Evolutionary conservation across 495 filamentous ascomycete genomes (phyloP).

Genomic region (Letharia lupina): DNA sequence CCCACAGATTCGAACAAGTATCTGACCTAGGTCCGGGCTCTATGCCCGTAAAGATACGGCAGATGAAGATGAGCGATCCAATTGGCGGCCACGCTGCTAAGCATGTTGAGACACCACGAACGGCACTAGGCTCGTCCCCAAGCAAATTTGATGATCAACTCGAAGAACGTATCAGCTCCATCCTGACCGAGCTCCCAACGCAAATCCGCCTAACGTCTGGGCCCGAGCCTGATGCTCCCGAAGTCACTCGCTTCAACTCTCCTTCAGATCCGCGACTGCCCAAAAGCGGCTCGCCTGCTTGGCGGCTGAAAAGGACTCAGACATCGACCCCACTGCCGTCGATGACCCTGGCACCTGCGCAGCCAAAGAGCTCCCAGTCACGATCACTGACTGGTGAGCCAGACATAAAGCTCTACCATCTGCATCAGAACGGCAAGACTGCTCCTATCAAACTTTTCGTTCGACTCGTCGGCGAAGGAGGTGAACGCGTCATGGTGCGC

Average conservation of each 20-base stretch:
- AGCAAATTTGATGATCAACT: constrained; percentile 54
- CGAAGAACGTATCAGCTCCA: constrained; percentile 75
- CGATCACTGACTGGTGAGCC: constrained; percentile 41
- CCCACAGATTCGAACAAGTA: constrained; percentile 16
- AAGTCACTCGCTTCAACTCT: constrained; percentile 5
- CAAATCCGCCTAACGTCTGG: constrained; percentile 65
- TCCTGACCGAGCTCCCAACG: constrained; percentile 71
- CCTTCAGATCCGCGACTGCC: constrained; percentile 7
- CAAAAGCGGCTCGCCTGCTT: constrained; percentile 7
- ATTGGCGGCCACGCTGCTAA: neutral
- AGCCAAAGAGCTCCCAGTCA: constrained; percentile 34
- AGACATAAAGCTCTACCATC: constrained; percentile 85
- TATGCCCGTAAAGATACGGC: constrained; percentile 14
- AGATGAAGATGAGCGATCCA: constrained; percentile 2
- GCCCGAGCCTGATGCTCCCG: constrained; percentile 31
- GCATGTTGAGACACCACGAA: neutral
- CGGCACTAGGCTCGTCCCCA: neutral
- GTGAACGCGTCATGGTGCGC: constrained; percentile 94
- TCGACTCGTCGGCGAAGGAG: constrained; percentile 76
- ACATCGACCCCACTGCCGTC: constrained; percentile 47
- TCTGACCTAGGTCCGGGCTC: constrained; percentile 13
- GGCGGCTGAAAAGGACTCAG: constrained; percentile 17
- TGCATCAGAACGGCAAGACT: constrained; percentile 73
- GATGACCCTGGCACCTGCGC: constrained; percentile 59
- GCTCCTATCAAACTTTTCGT: constrained; percentile 89